These are phyloP conservation scores for Xanthoconium purpureum DNA, from an alignment of 768 basidiomycete genomes.

Conservation along the genomic window DNA sequence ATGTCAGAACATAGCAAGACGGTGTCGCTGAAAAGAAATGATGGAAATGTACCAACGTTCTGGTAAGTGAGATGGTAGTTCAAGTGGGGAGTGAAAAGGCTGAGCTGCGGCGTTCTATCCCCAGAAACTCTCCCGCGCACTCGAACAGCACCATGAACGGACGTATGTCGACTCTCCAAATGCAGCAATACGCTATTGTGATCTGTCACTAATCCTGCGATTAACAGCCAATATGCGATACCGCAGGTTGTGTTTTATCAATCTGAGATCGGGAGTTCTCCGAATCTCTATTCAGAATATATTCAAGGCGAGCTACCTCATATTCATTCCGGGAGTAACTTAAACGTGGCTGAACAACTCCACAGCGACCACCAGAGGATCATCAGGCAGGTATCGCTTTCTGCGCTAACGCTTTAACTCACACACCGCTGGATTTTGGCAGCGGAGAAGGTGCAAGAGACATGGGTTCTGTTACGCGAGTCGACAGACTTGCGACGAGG, in stretches of 20 bases:
- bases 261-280: slow-evolving; percentile 56
- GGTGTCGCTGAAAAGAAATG: slow-evolving; percentile 45
- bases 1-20: slow-evolving; percentile 68
- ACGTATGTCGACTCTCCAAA: slow-evolving; percentile 17
- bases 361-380: slow-evolving; percentile 60
- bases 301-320: slow-evolving; percentile 48
- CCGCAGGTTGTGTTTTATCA: slow-evolving; percentile 67
- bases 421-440: background rate
- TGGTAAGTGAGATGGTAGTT: slow-evolving; percentile 36
- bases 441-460: slow-evolving; percentile 73
- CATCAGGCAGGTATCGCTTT: slow-evolving; percentile 44
- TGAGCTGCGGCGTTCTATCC: background rate
- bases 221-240: slow-evolving; percentile 37
- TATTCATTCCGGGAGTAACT: background rate
- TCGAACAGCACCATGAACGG: slow-evolving; percentile 49
- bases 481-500: too few relatives aligned
- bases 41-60: slow-evolving; percentile 53
- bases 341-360: slow-evolving; percentile 5
- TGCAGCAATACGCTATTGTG: too few relatives aligned
- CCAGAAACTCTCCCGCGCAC: slow-evolving; percentile 53
- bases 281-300: slow-evolving; percentile 55
- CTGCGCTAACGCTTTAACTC: background rate
- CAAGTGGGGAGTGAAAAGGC: background rate
- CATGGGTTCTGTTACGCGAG: too few relatives aligned
- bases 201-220: background rate